A percentile compares a stretch with the other conserved stretches of the same genome.
Conservation (phyloP, 2,329 filamentous ascomycete species). For the Dichotomopilus funicola region DNA sequence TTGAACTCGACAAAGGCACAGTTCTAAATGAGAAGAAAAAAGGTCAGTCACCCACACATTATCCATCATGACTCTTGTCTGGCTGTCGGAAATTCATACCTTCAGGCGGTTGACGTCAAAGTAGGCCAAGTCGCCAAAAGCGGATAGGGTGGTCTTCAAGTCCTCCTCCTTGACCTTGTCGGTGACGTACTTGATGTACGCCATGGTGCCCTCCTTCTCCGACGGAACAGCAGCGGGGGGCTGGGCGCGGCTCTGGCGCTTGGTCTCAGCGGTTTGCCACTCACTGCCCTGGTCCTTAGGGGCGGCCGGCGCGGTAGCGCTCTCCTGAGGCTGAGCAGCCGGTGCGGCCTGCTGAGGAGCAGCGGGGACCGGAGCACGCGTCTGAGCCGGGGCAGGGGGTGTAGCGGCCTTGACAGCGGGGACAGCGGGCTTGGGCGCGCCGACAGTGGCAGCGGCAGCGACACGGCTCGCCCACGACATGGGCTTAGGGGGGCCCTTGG, state of each 20-base stretch:
- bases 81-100: constrained; percentile 44
- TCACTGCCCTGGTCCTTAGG: constrained; percentile 55
- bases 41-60: neutral
- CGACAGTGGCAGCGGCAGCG: constrained; percentile 54
- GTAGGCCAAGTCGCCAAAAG: constrained; percentile 64
- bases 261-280: constrained; percentile 89
- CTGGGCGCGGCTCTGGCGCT: constrained; percentile 72
- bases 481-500: constrained; percentile 49
- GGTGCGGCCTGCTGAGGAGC: constrained; percentile 35
- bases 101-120: constrained; percentile 78
- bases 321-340: constrained; percentile 33
- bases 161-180: constrained; percentile 75
- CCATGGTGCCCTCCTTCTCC: constrained; percentile 71
- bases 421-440: constrained; percentile 43
- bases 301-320: constrained; percentile 26
- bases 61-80: neutral
- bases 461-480: constrained; percentile 72
- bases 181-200: constrained; percentile 93
- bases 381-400: constrained; percentile 44
- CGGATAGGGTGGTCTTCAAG: constrained; percentile 62
- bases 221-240: constrained; percentile 51
- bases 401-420: constrained; percentile 50
- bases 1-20: constrained; percentile 96
- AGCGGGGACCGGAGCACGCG: constrained; percentile 49
- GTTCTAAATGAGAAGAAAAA: constrained; percentile 52